A percentile compares a stretch with the other conserved stretches of the same genome.
phyloP scores from a whole-genome alignment of 1,284 basidiomycete genomes.

The Microbotryomycetes sp. region DNA sequence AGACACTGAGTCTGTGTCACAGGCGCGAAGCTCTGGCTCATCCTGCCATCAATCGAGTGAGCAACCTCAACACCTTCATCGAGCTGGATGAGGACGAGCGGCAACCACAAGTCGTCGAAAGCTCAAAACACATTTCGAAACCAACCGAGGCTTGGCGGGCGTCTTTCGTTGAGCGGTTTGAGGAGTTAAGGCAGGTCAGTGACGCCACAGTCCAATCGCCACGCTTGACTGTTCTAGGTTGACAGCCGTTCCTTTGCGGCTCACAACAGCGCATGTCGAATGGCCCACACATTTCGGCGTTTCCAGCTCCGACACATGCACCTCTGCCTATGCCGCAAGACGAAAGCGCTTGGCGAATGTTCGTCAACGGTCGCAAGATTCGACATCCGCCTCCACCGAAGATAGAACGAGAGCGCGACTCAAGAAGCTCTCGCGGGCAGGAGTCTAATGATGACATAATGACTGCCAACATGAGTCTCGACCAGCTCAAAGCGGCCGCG shows the following conservation, averaged over 20 bases:
- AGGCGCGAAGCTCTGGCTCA: constrained; percentile 27
- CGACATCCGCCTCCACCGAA: background rate
- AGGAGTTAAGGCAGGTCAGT: constrained; percentile 15
- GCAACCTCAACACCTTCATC: too few species aligned
- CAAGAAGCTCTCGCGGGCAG: background rate
- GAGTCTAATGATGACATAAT: constrained; percentile 3
- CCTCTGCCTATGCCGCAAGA: constrained; percentile 24
- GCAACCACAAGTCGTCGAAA: too few species aligned
- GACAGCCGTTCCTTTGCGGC: too few species aligned
- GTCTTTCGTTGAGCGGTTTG: constrained; percentile 28
- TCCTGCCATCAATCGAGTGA: constrained; percentile 17
- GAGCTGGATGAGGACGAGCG: too few species aligned
- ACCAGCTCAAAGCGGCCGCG: constrained; percentile 1
- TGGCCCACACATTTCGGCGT: constrained; percentile 2
- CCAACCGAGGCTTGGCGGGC: constrained; percentile 27
- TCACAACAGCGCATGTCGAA: constrained; percentile 8
- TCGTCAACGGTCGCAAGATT: constrained; percentile 31
- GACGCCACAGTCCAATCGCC: too few species aligned
- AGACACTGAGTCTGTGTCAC: background rate
- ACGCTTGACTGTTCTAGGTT: too few species aligned
- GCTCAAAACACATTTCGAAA: too few species aligned
- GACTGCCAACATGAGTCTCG: background rate
- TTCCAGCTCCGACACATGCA: constrained; percentile 5
- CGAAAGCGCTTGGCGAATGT: constrained; percentile 31
- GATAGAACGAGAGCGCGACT: too few species aligned